Conservation (phyloP, 306 rosid genomes). For the Lathyrus aphaca region DNA sequence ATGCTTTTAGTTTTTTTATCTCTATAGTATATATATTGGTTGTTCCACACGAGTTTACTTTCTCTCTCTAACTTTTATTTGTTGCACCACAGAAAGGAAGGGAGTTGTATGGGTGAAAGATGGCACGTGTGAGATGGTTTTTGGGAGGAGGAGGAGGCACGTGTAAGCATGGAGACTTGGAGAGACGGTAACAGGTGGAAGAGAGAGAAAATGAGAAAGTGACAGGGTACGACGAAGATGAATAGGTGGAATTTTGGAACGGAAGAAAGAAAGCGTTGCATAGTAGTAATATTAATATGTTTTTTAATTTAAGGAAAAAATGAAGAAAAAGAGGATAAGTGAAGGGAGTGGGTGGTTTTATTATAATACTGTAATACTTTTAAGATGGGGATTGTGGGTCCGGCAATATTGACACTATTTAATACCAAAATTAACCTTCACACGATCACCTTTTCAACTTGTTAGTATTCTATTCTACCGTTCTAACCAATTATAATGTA, state of each 20-base stretch:
- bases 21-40: slow-evolving; percentile 35
- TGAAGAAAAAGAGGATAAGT: not conserved
- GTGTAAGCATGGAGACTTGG: slow-evolving; percentile 49
- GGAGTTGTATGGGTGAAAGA: slow-evolving; percentile 55
- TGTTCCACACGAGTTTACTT: not conserved
- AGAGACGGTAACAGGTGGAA: slow-evolving; percentile 49
- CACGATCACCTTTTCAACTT: not conserved
- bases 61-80: slow-evolving; percentile 75
- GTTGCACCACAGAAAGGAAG: slow-evolving; percentile 80
- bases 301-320: not conserved
- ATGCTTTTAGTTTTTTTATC: not conserved
- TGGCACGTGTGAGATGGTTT: slow-evolving; percentile 49
- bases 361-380: slow-evolving; percentile 31
- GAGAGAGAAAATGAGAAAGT: slow-evolving; percentile 42
- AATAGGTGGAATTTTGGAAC: slow-evolving; percentile 23
- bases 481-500: no score
- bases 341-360: slow-evolving; percentile 44
- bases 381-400: slow-evolving; percentile 40
- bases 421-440: not conserved
- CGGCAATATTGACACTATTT: slow-evolving; percentile 23
- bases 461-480: not conserved
- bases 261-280: slow-evolving; percentile 24
- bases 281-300: not conserved
- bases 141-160: slow-evolving; percentile 33
- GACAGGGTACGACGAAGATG: slow-evolving; percentile 83